Evolutionary conservation across 768 basidiomycete species (phyloP), one percentile per base, ranked within the genome.

Genomic region (Phlegmacium glaucopus): DNA sequence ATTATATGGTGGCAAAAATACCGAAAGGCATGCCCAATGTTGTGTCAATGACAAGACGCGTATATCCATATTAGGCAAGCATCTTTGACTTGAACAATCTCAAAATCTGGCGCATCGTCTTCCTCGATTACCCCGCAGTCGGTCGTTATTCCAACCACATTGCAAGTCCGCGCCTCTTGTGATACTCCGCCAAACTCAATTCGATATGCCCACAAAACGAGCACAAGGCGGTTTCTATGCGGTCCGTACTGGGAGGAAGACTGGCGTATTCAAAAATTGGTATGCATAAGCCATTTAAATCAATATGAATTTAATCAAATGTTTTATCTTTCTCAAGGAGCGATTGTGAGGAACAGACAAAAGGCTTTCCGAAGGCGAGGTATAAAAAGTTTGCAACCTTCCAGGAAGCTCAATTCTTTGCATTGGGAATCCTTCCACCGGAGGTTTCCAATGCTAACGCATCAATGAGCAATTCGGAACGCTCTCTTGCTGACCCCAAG

Each of bases 201-300:
- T 27, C 17, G 49, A 25, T 32, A 61, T 57, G 57, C 42, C 47
- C 42, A 48, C 60, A 17, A 65, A 61, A 46, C 38, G 47, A 38
- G 42, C 58, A 9, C 80, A 77, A 60, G 67, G 53, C n/a, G 70
- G 61, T 4, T 90, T 76, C 61, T 93, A 91, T 61, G 87, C 89
- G 18, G 90, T 95, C 7, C 72, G 69, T 29, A 70, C 63, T n/a
- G 92, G 92, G 9, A 67, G 70, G 29, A 52, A 57, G 9, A 74
- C 82, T 0, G 92, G 92, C 0, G 69, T 94, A 4, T 94, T 83
- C 61, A 48, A 51, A 2, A 76, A 81, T 22, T 95, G 93, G 92
- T 87, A 58, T 54, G 72, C 44, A 27, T 13, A 15, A 22, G 41
- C 27, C 10, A 9, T 40, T 15, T 25, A 34, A 44, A 11, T 12